These are phyloP conservation scores for Kingdonia uniflora DNA, from an alignment of 164 flowering plant genomes.

Conservation along the genomic window DNA sequence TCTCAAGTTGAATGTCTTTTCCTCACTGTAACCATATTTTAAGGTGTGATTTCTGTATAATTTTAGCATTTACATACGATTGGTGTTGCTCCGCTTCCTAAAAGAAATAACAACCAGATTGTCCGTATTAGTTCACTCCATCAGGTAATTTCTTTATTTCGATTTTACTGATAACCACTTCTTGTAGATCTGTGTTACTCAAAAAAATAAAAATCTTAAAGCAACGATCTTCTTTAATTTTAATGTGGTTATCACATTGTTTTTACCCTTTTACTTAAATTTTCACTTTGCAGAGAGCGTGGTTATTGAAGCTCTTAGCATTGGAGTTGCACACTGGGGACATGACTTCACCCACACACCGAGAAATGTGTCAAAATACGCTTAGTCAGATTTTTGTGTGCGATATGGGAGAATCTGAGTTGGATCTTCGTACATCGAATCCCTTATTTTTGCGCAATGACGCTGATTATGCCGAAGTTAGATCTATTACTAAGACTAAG, in stretches of 20 bases:
- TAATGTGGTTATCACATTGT: no score
- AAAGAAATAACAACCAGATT: conserved; percentile 60
- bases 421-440: conserved; percentile 17
- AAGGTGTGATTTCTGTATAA: neutral
- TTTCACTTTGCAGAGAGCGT: conserved; percentile 60
- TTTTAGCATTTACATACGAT: conserved; percentile 73
- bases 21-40: no score
- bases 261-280: no score
- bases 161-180: neutral
- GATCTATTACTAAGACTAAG: conserved; percentile 50
- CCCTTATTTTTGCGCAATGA: no score
- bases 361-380: conserved; percentile 57
- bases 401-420: conserved; percentile 21
- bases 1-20: no score
- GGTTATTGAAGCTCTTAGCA: conserved; percentile 88
- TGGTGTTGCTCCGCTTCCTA: conserved; percentile 86
- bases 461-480: no score
- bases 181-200: neutral
- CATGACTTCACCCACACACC: conserved; percentile 37
- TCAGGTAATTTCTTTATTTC: conserved; percentile 46
- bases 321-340: conserved; percentile 74
- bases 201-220: no score
- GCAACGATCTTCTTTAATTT: no score
- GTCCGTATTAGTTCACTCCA: conserved; percentile 93
- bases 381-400: conserved; percentile 55